Evolutionary conservation across 768 basidiomycete species (phyloP), one percentile per base, ranked within the genome.

Genomic region (Mycena indigotica): DNA sequence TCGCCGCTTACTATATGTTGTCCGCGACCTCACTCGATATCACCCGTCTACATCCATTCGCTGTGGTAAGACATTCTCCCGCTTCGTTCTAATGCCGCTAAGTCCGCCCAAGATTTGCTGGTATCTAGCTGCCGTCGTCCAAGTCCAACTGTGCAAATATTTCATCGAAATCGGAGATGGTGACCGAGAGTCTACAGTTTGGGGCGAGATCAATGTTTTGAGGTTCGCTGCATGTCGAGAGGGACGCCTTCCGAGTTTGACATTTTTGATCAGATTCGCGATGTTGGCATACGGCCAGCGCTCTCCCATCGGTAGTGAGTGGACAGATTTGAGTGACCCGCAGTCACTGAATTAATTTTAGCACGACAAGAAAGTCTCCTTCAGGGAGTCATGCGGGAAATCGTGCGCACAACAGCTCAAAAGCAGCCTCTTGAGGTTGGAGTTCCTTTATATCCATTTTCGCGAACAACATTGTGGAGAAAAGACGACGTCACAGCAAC

Each of bases 91-190:
- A n/a, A n/a, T n/a, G n/a, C n/a, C n/a, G n/a, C 64, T 53, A 32
- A 1, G 23, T 55, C 52, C 61, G 45, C 50, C 66, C 40, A 58
- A 91, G 89, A 93, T 93, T 45, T 92, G 91, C 69, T 94, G 91
- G 91, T 93, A 94, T 71, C 83, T 94, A 16, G 92, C 91, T 5
- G 91, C 92, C 15, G 91, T 90, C 4, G 89, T 93, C 3, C 87
- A 92, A 67, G 85, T 93, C 46, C 91, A 93, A 64, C 76, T 91
- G 35, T 94, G 91, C 80, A 91, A 90, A 67, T 86, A 90, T 66
- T 88, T 86, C 67, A 93, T 94, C 57, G 89, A 93, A 68, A 83
- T 84, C 45, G 85, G 86, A n/a, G 90, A 93, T 71, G 75, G 77
- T 15, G 83, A 83, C 49, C 77, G 84, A 60, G 91, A 94, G 70